Evolutionary conservation across 371 early-diverging fungal species (phyloP), one percentile per base, ranked within the genome.

Genomic region (Entomophthora muscae): DNA sequence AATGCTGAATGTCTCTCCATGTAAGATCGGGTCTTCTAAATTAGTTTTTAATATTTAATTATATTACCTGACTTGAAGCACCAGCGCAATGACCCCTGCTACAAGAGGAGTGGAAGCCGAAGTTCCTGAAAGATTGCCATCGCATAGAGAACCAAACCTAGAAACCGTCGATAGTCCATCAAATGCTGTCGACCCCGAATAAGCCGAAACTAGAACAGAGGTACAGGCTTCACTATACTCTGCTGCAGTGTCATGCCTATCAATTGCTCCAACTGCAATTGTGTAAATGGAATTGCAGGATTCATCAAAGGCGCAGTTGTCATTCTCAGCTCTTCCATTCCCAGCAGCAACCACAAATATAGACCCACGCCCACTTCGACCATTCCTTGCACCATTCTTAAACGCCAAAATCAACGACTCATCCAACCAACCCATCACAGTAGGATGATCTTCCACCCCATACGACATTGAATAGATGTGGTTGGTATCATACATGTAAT

Each of bases 61-160:
- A n/a, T n/a, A n/a, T n/a, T n/a, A n/a, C n/a, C n/a, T n/a, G n/a
- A n/a, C n/a, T n/a, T n/a, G n/a, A n/a, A n/a, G n/a, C n/a, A 84
- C 93, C 32, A 97, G 82, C 0, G 98, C 91, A 73, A 84, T 83
- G n/a, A 95, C 78, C 42, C 92, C 98, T 0, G 92, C 89, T 3
- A 86, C 96, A 65, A 94, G 71, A 10, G 98, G 98, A 0, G 95
- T 96, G 1, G 98, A 95, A 1, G 98, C 98, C 1, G 94, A 93
- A 0, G 98, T 98, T 26, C 98, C 98, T 31, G 93, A 91, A 70
- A n/a, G n/a, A n/a, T n/a, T n/a, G n/a, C n/a, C n/a, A n/a, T n/a
- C n/a, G n/a, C n/a, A n/a, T n/a, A n/a, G n/a, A n/a, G n/a, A n/a
- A n/a, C n/a, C n/a, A n/a, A n/a, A n/a, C n/a, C n/a, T n/a, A n/a